Base-by-base conservation (phyloP, 2,329 filamentous ascomycete genomes). In the Biscogniauxia mediterranea region DNA sequence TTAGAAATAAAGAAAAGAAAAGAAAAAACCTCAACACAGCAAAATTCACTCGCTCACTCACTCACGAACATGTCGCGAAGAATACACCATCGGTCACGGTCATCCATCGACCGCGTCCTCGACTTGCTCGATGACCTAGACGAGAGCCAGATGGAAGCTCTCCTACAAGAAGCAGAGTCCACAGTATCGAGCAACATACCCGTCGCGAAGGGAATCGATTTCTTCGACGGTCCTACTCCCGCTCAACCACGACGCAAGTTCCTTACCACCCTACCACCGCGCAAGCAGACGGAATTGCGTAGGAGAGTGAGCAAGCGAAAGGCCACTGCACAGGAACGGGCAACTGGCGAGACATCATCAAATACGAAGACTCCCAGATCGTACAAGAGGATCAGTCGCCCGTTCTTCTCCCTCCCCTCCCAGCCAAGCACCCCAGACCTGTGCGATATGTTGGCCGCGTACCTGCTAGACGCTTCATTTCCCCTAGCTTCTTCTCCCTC, bases 51-150 rank as follows among this genome's bases (percentile, higher is more conserved):
- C 20, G 25, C n/a, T 15, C 52, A 21, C 52, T 53, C 19, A 23
- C 52, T n/a, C 23, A 53, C 20, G 2, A 32, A 8, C 52, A 67
- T 67, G 65, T 26, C 64, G 52, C 50, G 57, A 23, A 58, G 59
- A 54, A 65, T 64, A 13, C 67, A 71, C 54, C 67, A 66, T 20
- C 68, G 70, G 32, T 68, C 69, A 52, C 66, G 67, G 60, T 70
- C 70, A 23, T 72, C 70, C 21, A 61, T 73, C 42, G 70, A 73
- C 61, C 67, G 68, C 66, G 67, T 71, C 65, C 56, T 73, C 26
- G 68, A 71, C 52, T 67, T 73, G 52, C 68, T 73, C 32, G 63
- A 61, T 53, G 66, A 70, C 54, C 58, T 73, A 46, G 70, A 73
- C 61, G 70, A 73, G 6, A 58, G 53, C 59, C 70, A 73, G 61